These are phyloP conservation scores for Bassia scoparia DNA, from an alignment of 148 eudicot genomes.

Conservation along the genomic window DNA sequence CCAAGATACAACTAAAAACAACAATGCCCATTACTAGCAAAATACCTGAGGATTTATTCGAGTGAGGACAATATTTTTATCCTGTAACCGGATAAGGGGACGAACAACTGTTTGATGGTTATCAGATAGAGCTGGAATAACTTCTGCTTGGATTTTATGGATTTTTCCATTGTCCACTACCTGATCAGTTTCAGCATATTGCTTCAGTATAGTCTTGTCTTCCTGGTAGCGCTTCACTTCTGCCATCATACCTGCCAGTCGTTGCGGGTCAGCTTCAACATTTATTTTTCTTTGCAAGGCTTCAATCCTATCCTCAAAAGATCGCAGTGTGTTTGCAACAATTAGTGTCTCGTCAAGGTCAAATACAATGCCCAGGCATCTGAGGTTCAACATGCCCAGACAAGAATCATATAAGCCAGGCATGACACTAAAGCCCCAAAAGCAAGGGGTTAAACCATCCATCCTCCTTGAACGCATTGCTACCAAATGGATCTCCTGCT, in stretches of 20 bases:
- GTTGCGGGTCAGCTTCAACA: constrained; percentile 68
- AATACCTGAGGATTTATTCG: constrained; percentile 95
- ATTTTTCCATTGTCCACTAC: constrained; percentile 82
- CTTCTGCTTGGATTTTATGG: constrained; percentile 74
- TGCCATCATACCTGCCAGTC: constrained; percentile 74
- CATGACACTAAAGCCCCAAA: constrained; percentile 79
- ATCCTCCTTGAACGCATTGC: constrained; percentile 77
- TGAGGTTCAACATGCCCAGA: constrained; percentile 83
- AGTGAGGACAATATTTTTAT: constrained; percentile 82
- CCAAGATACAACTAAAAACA: not conserved
- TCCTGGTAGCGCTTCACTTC: constrained; percentile 97
- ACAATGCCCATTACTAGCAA: not conserved
- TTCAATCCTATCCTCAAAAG: constrained; percentile 94
- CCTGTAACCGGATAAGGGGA: constrained; percentile 79
- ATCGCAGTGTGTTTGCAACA: constrained; percentile 94
- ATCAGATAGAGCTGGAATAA: constrained; percentile 80
- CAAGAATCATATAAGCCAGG: constrained; percentile 70
- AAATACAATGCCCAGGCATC: constrained; percentile 97
- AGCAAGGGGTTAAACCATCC: constrained; percentile 48
- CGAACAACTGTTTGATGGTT: constrained; percentile 76
- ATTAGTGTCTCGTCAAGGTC: constrained; percentile 97
- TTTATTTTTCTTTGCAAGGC: constrained; percentile 70
- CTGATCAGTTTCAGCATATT: constrained; percentile 94
- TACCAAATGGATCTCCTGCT: constrained; percentile 82
- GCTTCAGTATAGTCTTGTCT: constrained; percentile 78